Conservation (phyloP, 108 stramenopile species). For the Fragilaria radians region DNA sequence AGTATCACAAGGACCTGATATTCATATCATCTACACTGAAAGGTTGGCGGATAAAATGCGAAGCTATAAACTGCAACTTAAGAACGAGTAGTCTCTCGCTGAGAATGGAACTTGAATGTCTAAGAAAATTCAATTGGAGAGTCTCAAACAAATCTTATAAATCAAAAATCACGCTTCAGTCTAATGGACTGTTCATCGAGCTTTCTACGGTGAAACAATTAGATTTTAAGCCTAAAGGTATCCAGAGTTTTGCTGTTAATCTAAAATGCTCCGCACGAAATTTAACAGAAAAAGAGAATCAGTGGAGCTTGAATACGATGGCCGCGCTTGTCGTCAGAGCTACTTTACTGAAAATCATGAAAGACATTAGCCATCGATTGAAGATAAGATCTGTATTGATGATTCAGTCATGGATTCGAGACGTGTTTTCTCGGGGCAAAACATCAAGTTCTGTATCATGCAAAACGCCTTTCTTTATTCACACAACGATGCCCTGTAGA, state of each 20-base stretch:
- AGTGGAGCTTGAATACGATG: neutral
- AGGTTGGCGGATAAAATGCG: slow-evolving; percentile 4
- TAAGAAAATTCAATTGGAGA: neutral
- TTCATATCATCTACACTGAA: neutral
- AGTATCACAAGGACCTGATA: neutral
- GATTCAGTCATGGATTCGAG: slow-evolving; percentile 13
- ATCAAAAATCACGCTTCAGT: neutral
- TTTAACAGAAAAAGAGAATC: neutral
- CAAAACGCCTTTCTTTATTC: slow-evolving; percentile 14
- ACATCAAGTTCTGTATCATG: neutral
- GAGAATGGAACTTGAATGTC: neutral
- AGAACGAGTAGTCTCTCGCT: neutral
- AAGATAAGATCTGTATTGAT: slow-evolving; percentile 9
- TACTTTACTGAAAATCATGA: neutral
- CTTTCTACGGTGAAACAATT: neutral
- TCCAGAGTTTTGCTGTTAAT: neutral
- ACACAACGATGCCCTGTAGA: neutral
- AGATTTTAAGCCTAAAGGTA: neutral
- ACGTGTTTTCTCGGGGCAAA: slow-evolving; percentile 1
- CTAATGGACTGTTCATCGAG: neutral
- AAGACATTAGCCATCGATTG: neutral
- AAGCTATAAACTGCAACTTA: neutral
- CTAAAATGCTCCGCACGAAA: neutral
- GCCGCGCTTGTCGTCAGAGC: neutral
- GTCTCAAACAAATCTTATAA: neutral